A percentile compares a stretch with the other conserved stretches of the same genome.
Conservation (phyloP, 345 rosid genomes). For the Laguncularia racemosa region DNA sequence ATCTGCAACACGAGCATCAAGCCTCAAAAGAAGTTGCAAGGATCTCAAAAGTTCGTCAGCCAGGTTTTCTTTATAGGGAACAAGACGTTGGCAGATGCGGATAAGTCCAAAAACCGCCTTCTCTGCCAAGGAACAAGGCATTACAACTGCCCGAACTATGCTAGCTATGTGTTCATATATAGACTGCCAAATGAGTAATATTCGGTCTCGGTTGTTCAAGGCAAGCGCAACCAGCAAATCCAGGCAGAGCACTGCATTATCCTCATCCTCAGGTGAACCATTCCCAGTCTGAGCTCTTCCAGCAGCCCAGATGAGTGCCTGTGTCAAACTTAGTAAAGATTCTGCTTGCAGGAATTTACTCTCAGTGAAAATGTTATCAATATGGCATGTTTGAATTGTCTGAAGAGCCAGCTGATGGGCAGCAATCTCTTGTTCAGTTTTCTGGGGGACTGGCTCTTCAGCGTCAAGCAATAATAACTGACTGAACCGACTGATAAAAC, state of each 20-base stretch:
- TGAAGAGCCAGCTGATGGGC: conserved; percentile 95
- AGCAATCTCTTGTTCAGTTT: conserved; percentile 95
- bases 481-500: conserved; percentile 98
- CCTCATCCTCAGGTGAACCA: conserved; percentile 93
- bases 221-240: conserved; percentile 94
- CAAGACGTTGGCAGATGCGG: conserved; percentile 89
- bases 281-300: conserved; percentile 93
- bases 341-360: conserved; percentile 98
- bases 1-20: conserved; percentile 97
- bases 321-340: conserved; percentile 80
- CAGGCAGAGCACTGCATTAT: conserved; percentile 97
- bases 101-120: conserved; percentile 98
- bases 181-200: conserved; percentile 89
- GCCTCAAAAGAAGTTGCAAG: conserved; percentile 91
- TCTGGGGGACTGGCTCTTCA: conserved; percentile 98
- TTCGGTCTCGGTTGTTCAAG: conserved; percentile 92
- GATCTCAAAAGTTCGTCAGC: conserved; percentile 98
- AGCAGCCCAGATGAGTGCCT: conserved; percentile 95
- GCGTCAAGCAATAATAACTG: conserved; percentile 94
- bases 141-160: conserved; percentile 89
- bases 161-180: conserved; percentile 95
- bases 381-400: conserved; percentile 94
- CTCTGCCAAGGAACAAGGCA: conserved; percentile 89
- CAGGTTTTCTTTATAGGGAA: conserved; percentile 95
- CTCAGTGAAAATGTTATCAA: conserved; percentile 94